Percentiles rank a stretch among this genome's conserved stretches.
Evolutionary conservation across 139 green algal genomes (phyloP).

Genomic region (Volvox reticuliferus): DNA sequence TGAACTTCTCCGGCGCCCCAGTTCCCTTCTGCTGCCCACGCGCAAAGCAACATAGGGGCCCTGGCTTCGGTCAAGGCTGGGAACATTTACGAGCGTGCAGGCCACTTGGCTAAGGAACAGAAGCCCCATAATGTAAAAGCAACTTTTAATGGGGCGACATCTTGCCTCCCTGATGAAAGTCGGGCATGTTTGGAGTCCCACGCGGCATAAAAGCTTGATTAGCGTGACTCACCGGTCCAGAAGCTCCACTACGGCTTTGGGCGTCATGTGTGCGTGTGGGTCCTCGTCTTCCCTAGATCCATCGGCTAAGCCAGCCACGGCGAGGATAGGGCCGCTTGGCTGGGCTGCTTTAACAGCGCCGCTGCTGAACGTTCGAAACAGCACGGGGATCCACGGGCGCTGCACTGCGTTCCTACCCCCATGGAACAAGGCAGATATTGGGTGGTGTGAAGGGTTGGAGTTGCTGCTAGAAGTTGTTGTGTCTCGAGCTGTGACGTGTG

Average conservation of each 20-base stretch:
- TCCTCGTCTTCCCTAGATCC: not conserved
- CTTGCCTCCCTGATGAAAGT: too few relatives aligned
- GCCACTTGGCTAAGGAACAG: too few relatives aligned
- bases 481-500: not conserved
- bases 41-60: too few relatives aligned
- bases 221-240: slow-evolving; percentile 45
- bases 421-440: not conserved
- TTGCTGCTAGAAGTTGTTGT: not conserved
- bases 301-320: not conserved
- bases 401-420: not conserved
- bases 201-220: too few relatives aligned
- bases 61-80: too few relatives aligned
- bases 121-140: too few relatives aligned
- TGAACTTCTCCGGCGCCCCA: too few relatives aligned
- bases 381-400: not conserved
- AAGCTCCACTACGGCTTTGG: slow-evolving; percentile 57
- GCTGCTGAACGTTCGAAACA: slow-evolving; percentile 7
- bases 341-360: not conserved
- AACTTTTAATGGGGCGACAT: too few relatives aligned
- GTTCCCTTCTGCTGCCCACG: too few relatives aligned
- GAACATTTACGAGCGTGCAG: too few relatives aligned
- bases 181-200: too few relatives aligned
- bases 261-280: slow-evolving; percentile 45
- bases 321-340: not conserved
- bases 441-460: not conserved